Evolutionary conservation across 805 yeast species (phyloP).

Genomic region (Kazachstania martiniae): DNA sequence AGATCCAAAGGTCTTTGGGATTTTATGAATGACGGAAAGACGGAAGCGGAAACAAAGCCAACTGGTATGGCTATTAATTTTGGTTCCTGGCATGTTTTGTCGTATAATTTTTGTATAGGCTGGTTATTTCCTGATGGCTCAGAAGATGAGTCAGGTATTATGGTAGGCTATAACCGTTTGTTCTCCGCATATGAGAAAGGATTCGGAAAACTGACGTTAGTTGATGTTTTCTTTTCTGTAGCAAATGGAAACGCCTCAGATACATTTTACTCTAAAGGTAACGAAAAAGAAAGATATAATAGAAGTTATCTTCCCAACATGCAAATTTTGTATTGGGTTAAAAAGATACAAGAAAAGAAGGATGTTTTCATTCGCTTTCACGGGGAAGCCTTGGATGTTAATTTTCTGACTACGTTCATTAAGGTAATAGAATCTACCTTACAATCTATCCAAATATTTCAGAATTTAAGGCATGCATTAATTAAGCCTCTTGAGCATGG

Average conservation of each 20-base stretch:
- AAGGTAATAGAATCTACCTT: conserved; percentile 42
- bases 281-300: conserved; percentile 40
- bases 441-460: conserved; percentile 37
- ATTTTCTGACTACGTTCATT: conserved; percentile 46
- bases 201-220: conserved; percentile 56
- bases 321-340: conserved; percentile 36
- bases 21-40: conserved; percentile 1
- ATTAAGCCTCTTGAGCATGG: conserved; percentile 6
- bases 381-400: conserved; percentile 64
- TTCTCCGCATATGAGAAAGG: conserved; percentile 52
- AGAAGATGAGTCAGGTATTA: conserved; percentile 52
- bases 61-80: conserved; percentile 20
- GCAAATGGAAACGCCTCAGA: conserved; percentile 50
- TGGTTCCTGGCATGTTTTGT: conserved; percentile 45
- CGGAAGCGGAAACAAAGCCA: not conserved
- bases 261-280: conserved; percentile 36
- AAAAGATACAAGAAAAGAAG: conserved; percentile 26
- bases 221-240: conserved; percentile 59
- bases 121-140: conserved; percentile 53
- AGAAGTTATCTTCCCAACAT: conserved; percentile 61
- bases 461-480: conserved; percentile 20
- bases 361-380: conserved; percentile 40
- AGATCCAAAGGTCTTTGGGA: conserved; percentile 7
- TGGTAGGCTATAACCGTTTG: conserved; percentile 65
- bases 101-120: conserved; percentile 62